Percentiles rank a stretch among this genome's conserved stretches.
These are phyloP conservation scores for Dioscorea dumetorum DNA, from an alignment of 106 monocot genomes.

Conservation along the genomic window DNA sequence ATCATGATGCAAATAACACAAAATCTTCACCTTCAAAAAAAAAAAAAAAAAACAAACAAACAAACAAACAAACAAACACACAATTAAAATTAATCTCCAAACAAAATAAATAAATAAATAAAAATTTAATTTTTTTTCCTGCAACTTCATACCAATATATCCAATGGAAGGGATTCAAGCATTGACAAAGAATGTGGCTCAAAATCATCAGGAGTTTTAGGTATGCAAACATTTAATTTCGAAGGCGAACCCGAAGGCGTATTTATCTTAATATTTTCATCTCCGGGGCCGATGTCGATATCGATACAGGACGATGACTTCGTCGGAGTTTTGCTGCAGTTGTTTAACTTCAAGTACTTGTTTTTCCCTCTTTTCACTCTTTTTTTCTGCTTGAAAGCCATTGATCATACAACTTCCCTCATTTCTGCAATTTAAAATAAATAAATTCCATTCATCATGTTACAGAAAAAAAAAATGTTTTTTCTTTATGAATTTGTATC, in stretches of 20 bases:
- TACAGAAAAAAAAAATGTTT: no score
- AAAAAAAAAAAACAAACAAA: no score
- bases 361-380: conserved; percentile 38
- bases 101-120: neutral
- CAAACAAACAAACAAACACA: no score
- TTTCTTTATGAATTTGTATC: no score
- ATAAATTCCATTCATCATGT: neutral
- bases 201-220: conserved; percentile 38
- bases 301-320: neutral
- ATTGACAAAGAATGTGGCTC: conserved; percentile 37
- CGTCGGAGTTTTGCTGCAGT: no score
- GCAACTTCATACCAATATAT: conserved; percentile 56
- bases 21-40: conserved; percentile 64
- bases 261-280: neutral
- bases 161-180: conserved; percentile 84
- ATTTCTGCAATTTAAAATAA: no score
- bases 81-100: neutral
- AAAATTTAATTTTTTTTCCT: neutral
- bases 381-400: conserved; percentile 71
- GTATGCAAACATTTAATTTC: conserved; percentile 4
- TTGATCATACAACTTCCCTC: conserved; percentile 2
- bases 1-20: conserved; percentile 92
- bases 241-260: conserved; percentile 24
- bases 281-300: neutral
- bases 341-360: conserved; percentile 57